Conservation (phyloP, 2,329 filamentous ascomycete species). For the Cryphonectria parasitica region DNA sequence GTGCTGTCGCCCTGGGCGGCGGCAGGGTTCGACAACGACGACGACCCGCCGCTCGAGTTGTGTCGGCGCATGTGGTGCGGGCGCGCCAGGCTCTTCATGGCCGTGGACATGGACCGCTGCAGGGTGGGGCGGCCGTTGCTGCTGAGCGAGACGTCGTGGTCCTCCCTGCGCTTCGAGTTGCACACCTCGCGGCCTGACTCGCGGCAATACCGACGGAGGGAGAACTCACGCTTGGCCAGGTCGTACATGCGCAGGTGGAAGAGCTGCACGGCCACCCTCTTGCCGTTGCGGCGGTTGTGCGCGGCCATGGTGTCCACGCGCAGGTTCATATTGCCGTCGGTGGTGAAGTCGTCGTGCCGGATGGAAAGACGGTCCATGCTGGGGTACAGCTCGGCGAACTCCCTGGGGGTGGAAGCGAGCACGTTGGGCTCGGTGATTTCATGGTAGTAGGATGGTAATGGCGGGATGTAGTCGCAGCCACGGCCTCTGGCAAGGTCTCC, state of each 20-base stretch:
- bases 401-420: slow-evolving; percentile 75
- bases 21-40: slow-evolving; percentile 29
- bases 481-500: slow-evolving; percentile 38
- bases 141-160: slow-evolving; percentile 53
- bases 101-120: slow-evolving; percentile 53
- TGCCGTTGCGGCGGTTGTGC: slow-evolving; percentile 63
- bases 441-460: slow-evolving; percentile 62
- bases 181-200: slow-evolving; percentile 94
- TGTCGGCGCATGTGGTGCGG: slow-evolving; percentile 43
- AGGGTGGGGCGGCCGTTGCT: slow-evolving; percentile 42
- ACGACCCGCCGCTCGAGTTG: slow-evolving; percentile 37
- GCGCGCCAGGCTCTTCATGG: slow-evolving; percentile 46
- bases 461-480: slow-evolving; percentile 48
- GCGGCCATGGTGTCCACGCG: slow-evolving; percentile 77
- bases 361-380: slow-evolving; percentile 80
- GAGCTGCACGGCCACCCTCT: slow-evolving; percentile 72
- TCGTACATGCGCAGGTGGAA: slow-evolving; percentile 97
- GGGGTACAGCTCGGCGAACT: slow-evolving; percentile 86
- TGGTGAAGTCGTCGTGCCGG: slow-evolving; percentile 85
- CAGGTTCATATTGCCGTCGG: slow-evolving; percentile 96
- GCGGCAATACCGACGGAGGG: slow-evolving; percentile 86
- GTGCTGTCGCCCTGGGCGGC: slow-evolving; percentile 32
- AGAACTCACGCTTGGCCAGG: slow-evolving; percentile 83
- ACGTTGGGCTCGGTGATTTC: slow-evolving; percentile 68
- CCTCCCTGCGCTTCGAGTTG: slow-evolving; percentile 74